Base-by-base conservation (phyloP, 345 rosid species). In the Diplotaxis tenuifolia region DNA sequence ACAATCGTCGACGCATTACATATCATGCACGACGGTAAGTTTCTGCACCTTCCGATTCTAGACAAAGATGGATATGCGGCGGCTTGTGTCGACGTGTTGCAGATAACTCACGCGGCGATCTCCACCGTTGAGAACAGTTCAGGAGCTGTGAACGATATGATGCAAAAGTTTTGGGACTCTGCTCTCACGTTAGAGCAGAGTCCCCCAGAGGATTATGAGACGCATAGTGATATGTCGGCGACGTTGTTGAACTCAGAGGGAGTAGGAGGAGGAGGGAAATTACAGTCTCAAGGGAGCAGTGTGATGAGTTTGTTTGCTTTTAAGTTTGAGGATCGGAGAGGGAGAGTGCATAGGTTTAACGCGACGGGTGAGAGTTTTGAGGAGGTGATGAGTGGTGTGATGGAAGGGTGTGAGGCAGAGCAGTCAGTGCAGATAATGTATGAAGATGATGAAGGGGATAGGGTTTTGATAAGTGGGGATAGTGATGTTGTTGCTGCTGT, bases 81-180 rank as follows among this genome's bases (percentile, higher is more conserved):
- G 60, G 92, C 91, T 66, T 92, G 96, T 58, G 45, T 95, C 18
- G 99, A 95, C 80, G 97, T 95, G 55, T 72, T 92, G 72, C 98
- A 95, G 78, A 88, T 95, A 65, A 92, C 91, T 72, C 96, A 95
- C 66, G 98, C 96, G 0, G 99, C 99, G 56, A 90, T 95, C 58
- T 90, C 98, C 9, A 85, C 88, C 81, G 98, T 90, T 64, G 99
- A 92, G 75, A 88, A 71, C 69, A 75, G 91, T 74, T 81, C 94
- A 19, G 99, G 96, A 69, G 86, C 91, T 75, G 97, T 84, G 68
- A 89, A 84, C 79, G 99, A 87, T 28, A 65, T 95, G 94, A 90
- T 92, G 99, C 99, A 95, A 79, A 95, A 90, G 82, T 95, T 95
- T 25, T 95, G 98, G 99, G 99, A 95, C 58, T 92, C 98, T 8